Evolutionary conservation across 2,329 filamentous ascomycete genomes (phyloP).

Genomic region (Pestalotiopsis sp.): DNA sequence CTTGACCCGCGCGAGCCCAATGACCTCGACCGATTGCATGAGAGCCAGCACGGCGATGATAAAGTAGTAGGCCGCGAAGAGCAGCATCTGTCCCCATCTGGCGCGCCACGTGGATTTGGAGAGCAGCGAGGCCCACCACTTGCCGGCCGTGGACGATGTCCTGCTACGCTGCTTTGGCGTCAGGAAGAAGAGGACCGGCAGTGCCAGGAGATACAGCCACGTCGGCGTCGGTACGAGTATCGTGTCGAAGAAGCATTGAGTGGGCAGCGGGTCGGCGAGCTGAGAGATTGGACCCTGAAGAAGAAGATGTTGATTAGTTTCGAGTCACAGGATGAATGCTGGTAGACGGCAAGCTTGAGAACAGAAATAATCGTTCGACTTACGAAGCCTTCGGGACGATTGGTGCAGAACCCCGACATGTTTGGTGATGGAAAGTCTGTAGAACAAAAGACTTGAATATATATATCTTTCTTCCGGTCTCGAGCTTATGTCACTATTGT

Average conservation of each 20-base stretch:
- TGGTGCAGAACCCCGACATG: conserved; percentile 14
- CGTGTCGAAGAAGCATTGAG: conserved; percentile 30
- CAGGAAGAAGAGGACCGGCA: conserved; percentile 19
- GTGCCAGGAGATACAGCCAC: conserved; percentile 20
- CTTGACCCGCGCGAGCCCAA: conserved; percentile 16
- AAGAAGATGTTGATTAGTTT: not conserved
- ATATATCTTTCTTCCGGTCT: not conserved
- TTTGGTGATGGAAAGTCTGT: not conserved
- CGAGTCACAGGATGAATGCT: not conserved
- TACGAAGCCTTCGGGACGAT: conserved; percentile 17
- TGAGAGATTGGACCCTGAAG: conserved; percentile 13
- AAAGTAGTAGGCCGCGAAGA: conserved; percentile 26
- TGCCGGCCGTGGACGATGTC: conserved; percentile 1
- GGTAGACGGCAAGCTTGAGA: no score
- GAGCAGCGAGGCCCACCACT: not conserved
- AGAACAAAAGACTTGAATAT: not conserved
- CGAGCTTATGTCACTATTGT: not conserved
- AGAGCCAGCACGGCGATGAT: conserved; percentile 22
- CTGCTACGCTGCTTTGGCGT: conserved; percentile 15
- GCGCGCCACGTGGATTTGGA: not conserved
- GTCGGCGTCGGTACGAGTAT: conserved; percentile 26
- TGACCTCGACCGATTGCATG: conserved; percentile 28
- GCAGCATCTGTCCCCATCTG: conserved; percentile 20
- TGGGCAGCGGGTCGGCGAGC: conserved; percentile 20
- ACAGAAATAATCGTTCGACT: not conserved